Evolutionary conservation across 495 filamentous ascomycete genomes (phyloP), one percentile per base, ranked within the genome.

Genomic region (Xeromyces bisporus): DNA sequence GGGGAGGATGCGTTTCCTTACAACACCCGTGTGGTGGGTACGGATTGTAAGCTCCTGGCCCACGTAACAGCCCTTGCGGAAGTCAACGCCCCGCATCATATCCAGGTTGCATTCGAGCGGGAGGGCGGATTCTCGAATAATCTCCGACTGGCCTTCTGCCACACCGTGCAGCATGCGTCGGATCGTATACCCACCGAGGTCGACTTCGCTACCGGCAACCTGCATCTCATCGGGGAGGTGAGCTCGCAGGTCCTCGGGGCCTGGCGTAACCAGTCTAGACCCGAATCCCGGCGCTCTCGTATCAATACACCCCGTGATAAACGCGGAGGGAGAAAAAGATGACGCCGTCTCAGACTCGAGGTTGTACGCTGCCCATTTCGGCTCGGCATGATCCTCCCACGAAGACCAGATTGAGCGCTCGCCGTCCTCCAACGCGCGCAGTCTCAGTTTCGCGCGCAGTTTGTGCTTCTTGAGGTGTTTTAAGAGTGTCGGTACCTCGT

Each of bases 21-120:
- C 83, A 7, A 97, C 80, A 21, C 89, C 89, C 1, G 77, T 85
- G 51, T 96, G 89, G 46, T 83, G 74, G 0, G 91, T 96, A 15
- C 89, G 73, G 27, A 93, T 92, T 6, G 91, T 96, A 31, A 96
- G 62, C 50, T 97, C 89, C 56, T 97, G 89, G 0, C 89, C 89
- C 0, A 96, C 74, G 51, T 97, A 97, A 53, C 89, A 97, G 1
- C 89, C 89, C 56, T 97, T 97, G 28, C 72, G 67, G 54, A 91
- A 97, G 58, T 94, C 84, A 25, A 96, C 69, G 2, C 66, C 91
- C 11, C 66, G 63, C 64, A 75, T 74, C 39, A 80, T 61, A 51
- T 97, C 89, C 39, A 93, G 60, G 49, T 93, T 89, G 36, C 59
- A 73, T 49, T 94, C 84, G 39, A 77, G 71, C 13, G 85, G 83